Percentiles rank a stretch among this genome's conserved stretches.
phyloP scores from a whole-genome alignment of 164 flowering plant species.

The Echeveria elegans region DNA sequence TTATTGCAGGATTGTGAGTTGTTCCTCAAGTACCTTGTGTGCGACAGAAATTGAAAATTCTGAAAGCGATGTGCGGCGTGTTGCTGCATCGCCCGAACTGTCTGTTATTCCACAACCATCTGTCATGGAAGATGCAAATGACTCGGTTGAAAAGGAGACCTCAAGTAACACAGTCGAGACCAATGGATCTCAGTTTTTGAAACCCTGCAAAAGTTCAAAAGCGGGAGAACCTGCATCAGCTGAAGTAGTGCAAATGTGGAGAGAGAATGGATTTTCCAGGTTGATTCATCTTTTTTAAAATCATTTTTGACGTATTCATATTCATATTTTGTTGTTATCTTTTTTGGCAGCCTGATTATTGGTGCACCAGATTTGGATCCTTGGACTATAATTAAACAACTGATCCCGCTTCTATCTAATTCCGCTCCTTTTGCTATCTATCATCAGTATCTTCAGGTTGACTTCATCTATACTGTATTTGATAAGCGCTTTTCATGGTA shows the following conservation, averaged over 20 bases:
- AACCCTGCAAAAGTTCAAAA: slow-evolving; percentile 36
- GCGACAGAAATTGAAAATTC: slow-evolving; percentile 17
- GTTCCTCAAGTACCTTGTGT: slow-evolving; percentile 38
- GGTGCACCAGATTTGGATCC: slow-evolving; percentile 87
- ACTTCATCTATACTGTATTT: neutral
- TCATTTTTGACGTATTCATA: slow-evolving; percentile 3
- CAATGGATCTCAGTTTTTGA: slow-evolving; percentile 18
- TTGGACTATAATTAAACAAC: slow-evolving; percentile 56
- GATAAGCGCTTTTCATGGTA: neutral
- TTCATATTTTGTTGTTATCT: neutral
- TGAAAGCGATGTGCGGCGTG: slow-evolving; percentile 14
- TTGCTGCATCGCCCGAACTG: slow-evolving; percentile 13
- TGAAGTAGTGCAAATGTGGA: slow-evolving; percentile 54
- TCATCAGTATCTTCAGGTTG: slow-evolving; percentile 88
- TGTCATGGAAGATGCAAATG: slow-evolving; percentile 19
- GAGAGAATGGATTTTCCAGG: slow-evolving; percentile 84
- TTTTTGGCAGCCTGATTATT: slow-evolving; percentile 58
- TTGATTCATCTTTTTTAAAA: slow-evolving; percentile 13
- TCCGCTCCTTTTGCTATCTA: slow-evolving; percentile 92
- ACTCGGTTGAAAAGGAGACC: slow-evolving; percentile 22
- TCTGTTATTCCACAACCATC: slow-evolving; percentile 14
- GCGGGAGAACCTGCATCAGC: slow-evolving; percentile 61
- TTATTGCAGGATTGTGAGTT: slow-evolving; percentile 46
- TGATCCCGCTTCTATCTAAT: slow-evolving; percentile 65
- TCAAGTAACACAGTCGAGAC: slow-evolving; percentile 18